These are phyloP conservation scores for Umbellularia californica DNA, from an alignment of 164 flowering plant genomes.

Conservation along the genomic window DNA sequence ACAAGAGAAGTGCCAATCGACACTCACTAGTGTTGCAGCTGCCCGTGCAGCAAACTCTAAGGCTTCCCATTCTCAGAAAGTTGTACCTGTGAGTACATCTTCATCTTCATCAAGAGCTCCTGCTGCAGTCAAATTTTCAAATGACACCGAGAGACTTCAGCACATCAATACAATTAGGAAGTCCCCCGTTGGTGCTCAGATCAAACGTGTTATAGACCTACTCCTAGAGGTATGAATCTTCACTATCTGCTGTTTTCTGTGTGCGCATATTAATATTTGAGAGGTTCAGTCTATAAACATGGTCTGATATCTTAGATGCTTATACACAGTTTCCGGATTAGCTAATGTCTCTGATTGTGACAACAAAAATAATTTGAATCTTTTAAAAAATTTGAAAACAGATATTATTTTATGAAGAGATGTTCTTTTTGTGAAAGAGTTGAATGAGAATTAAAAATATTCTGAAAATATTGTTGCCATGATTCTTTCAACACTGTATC, in stretches of 20 bases:
- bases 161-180: slow-evolving; percentile 56
- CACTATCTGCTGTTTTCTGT: neutral
- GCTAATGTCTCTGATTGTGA: too few relatives aligned
- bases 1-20: slow-evolving; percentile 60
- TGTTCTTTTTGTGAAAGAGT: too few relatives aligned
- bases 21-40: slow-evolving; percentile 32
- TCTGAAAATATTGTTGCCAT: too few relatives aligned
- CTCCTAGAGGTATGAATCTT: slow-evolving; percentile 42
- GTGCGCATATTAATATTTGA: neutral
- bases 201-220: slow-evolving; percentile 63
- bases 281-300: too few relatives aligned
- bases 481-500: too few relatives aligned
- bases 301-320: too few relatives aligned
- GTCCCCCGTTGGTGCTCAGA: slow-evolving; percentile 64
- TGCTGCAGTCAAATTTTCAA: slow-evolving; percentile 40
- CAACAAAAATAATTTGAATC: too few relatives aligned
- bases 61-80: slow-evolving; percentile 18
- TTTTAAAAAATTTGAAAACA: too few relatives aligned
- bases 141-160: slow-evolving; percentile 35
- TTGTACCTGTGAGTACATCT: slow-evolving; percentile 19
- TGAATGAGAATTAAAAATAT: too few relatives aligned
- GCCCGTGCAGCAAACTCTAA: slow-evolving; percentile 37
- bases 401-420: too few relatives aligned
- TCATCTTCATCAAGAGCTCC: slow-evolving; percentile 22
- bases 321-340: too few relatives aligned